A percentile compares a stretch with the other conserved stretches of the same genome.
These are phyloP conservation scores for Graphiopsis chlorocephala DNA, from an alignment of 2,329 filamentous ascomycete genomes.

Conservation along the genomic window DNA sequence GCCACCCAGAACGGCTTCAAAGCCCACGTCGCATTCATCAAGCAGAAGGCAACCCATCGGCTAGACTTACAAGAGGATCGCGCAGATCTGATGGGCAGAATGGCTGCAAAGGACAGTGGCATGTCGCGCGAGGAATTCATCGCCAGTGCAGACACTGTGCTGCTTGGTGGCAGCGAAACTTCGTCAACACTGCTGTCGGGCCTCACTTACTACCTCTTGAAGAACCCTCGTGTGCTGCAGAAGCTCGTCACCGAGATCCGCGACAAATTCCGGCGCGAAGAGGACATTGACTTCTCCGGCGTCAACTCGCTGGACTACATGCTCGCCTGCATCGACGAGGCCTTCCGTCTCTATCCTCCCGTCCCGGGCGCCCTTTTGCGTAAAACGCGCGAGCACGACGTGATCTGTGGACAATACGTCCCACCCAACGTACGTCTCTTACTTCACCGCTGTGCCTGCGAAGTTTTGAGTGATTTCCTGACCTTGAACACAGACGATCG, in stretches of 20 bases:
- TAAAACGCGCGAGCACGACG: not conserved
- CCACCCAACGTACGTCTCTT: slow-evolving; percentile 15
- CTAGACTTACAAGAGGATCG: not conserved
- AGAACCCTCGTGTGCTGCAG: slow-evolving; percentile 54
- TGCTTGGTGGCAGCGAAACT: slow-evolving; percentile 71
- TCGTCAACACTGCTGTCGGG: slow-evolving; percentile 69
- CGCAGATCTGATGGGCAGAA: not conserved
- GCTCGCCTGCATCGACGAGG: slow-evolving; percentile 47
- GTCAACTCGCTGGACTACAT: slow-evolving; percentile 36
- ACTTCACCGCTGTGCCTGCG: no score
- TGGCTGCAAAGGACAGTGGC: not conserved
- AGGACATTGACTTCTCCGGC: slow-evolving; percentile 27
- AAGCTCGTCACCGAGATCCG: slow-evolving; percentile 58
- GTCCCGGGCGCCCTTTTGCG: slow-evolving; percentile 25
- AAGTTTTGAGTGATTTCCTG: not conserved
- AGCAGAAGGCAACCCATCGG: not conserved
- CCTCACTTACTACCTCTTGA: slow-evolving; percentile 70
- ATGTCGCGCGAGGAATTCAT: slow-evolving; percentile 33
- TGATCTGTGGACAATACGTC: not conserved
- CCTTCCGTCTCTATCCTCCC: slow-evolving; percentile 45
- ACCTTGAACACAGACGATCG: not conserved
- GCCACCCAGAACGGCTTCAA: not conserved
- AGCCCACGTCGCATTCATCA: slow-evolving; percentile 3
- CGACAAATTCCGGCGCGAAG: slow-evolving; percentile 33
- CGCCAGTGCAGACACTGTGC: slow-evolving; percentile 33